phyloP scores from a whole-genome alignment of 2,329 filamentous ascomycete species.

The Fusarium siculi region DNA sequence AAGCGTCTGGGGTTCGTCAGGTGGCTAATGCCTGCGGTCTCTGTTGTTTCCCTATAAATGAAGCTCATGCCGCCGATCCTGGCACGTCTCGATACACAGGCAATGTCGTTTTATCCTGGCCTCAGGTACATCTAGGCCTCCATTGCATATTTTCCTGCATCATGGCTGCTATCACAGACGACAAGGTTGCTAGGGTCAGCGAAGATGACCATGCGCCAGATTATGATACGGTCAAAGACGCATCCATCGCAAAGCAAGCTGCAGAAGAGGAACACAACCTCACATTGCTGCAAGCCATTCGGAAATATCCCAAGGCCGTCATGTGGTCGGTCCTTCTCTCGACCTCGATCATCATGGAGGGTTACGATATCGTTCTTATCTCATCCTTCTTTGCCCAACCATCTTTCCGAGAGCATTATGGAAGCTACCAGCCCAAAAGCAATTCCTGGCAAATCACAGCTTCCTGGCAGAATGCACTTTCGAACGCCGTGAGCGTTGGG shows the following conservation, averaged over 20 bases:
- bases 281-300: conserved; percentile 26
- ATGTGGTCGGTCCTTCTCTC: conserved; percentile 40
- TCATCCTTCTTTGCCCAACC: conserved; percentile 47
- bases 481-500: conserved; percentile 20
- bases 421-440: conserved; percentile 26
- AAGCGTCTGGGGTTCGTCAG: background rate
- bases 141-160: background rate
- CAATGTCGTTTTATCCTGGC: background rate
- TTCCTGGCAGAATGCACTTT: conserved; percentile 24
- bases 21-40: background rate
- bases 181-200: conserved; percentile 32
- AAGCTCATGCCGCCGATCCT: conserved; percentile 3
- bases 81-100: background rate
- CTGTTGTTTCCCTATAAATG: conserved; percentile 3
- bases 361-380: conserved; percentile 45
- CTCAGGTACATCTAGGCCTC: background rate
- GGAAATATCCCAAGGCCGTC: conserved; percentile 28
- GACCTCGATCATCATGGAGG: conserved; percentile 52
- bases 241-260: conserved; percentile 25
- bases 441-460: conserved; percentile 22
- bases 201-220: conserved; percentile 23
- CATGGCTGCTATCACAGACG: conserved; percentile 11
- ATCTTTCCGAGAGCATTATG: conserved; percentile 42
- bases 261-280: conserved; percentile 27
- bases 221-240: conserved; percentile 16